Evolutionary conservation across 331 rosid genomes (phyloP).

Genomic region (Malus hybrid): DNA sequence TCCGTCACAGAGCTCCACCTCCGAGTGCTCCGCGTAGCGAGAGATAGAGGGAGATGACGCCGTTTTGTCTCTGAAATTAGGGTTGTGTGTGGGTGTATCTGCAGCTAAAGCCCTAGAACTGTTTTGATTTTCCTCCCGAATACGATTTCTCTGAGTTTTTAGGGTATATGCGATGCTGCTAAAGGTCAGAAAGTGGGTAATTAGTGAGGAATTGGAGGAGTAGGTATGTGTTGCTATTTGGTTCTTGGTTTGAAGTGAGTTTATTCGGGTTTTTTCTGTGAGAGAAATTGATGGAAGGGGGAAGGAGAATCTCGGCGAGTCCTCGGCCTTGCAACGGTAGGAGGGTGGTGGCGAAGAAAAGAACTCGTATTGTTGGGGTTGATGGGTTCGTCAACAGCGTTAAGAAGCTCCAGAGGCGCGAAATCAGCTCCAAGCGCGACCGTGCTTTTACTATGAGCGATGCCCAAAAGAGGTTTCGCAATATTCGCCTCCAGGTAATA

Average conservation of each 20-base stretch:
- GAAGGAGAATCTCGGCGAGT: conserved; percentile 74
- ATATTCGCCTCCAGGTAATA: conserved; percentile 84
- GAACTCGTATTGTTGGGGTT: too few relatives aligned
- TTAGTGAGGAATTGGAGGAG: neutral
- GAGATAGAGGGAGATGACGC: neutral
- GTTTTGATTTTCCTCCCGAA: neutral
- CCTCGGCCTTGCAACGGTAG: too few relatives aligned
- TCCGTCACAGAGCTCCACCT: neutral
- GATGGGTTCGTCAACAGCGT: too few relatives aligned
- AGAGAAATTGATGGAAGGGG: conserved; percentile 61
- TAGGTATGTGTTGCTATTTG: neutral
- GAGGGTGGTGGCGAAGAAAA: too few relatives aligned
- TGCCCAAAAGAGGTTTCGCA: conserved; percentile 91
- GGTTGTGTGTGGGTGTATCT: neutral
- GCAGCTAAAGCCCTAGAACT: neutral
- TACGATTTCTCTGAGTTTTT: neutral
- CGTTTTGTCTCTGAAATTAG: neutral
- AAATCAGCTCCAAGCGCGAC: too few relatives aligned
- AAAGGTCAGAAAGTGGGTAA: neutral
- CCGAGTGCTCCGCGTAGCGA: neutral
- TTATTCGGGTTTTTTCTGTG: neutral
- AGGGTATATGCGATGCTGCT: neutral
- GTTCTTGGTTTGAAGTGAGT: conserved; percentile 9
- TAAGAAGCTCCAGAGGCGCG: too few relatives aligned
- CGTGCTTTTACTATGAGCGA: conserved; percentile 79